Evolutionary conservation across 2,329 filamentous ascomycete genomes (phyloP), one percentile per base, ranked within the genome.

Genomic region (Phaeomoniella chlamydospora): DNA sequence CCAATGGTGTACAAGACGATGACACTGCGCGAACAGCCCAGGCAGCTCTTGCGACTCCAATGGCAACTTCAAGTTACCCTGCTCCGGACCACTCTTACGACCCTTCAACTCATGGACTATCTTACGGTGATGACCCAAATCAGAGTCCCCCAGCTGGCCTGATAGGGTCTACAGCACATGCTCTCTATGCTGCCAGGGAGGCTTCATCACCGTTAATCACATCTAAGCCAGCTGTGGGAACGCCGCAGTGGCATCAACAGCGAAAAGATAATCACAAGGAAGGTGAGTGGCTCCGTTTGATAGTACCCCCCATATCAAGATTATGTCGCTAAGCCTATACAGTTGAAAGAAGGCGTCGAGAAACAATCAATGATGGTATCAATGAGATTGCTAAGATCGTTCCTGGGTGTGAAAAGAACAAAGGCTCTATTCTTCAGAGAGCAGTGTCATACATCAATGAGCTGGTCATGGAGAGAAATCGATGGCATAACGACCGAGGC

Each of bases 221-320:
- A 37, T 61, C 70, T 39, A 96, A 94, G 58, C 87, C 87, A 5
- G 74, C 79, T 4, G 90, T 96, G n/a, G 90, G 90, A 2, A 90
- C 86, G 2, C 85, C 93, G 37, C 88, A 96, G 58, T 98, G 90
- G 90, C 90, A 98, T 57, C 93, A 93, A 57, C 78, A 93, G 49
- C 77, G 90, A 42, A 90, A 93, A 55, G 88, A 96, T 51, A 98
- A 96, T 45, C 90, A 98, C 64, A 98, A 98, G 72, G 88, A 96
- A 70, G 90, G 88, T 90, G 61, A 52, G 72, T 55, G 34, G 5
- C 19, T 19, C 19, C 13, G 5, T 18, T 18, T 12, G 36, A 29
- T 5, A 14, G 15, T 4, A 9, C 11, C 16, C 12, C 5, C 18
- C 18, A 11, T 29, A 4, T 34, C 11, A 13, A 36, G 6, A 14